Percentiles rank a stretch among this genome's conserved stretches.
phyloP scores from a whole-genome alignment of 139 green algal genomes.

The Chlorella sorokiniana region DNA sequence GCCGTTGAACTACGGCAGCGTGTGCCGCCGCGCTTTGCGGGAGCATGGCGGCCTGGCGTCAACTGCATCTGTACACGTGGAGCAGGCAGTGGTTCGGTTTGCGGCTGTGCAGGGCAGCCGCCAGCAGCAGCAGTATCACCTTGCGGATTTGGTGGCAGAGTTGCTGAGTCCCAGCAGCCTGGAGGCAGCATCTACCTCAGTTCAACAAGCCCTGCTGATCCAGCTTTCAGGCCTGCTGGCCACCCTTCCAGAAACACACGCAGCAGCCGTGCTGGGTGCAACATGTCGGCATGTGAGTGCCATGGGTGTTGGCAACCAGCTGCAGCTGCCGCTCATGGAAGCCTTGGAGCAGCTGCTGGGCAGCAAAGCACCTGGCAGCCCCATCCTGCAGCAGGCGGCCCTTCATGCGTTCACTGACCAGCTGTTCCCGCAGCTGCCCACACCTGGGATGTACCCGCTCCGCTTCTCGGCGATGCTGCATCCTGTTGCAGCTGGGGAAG shows the following conservation, averaged over 20 bases:
- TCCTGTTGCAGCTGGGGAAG: background rate
- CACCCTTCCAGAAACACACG: conserved; percentile 26
- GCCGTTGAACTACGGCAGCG: background rate
- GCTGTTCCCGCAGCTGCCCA: background rate
- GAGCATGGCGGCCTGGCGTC: background rate
- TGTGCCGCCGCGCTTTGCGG: conserved; percentile 25
- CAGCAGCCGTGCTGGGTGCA: background rate
- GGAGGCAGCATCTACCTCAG: background rate
- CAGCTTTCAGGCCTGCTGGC: conserved; percentile 18
- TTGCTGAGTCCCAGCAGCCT: background rate
- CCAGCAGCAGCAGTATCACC: conserved; percentile 7
- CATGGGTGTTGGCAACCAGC: background rate
- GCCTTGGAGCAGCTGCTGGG: background rate
- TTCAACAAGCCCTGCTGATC: background rate
- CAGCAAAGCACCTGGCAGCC: too few relatives aligned
- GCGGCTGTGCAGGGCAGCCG: conserved; percentile 17
- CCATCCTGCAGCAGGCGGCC: background rate
- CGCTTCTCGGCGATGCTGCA: background rate
- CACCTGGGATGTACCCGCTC: background rate
- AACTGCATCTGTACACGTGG: background rate
- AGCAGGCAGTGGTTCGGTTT: background rate
- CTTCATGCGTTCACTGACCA: background rate
- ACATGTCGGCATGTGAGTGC: background rate
- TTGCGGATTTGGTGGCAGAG: conserved; percentile 14
- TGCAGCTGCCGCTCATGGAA: background rate